Evolutionary conservation across 495 filamentous ascomycete species (phyloP).

Genomic region (Xylaria nigripes): DNA sequence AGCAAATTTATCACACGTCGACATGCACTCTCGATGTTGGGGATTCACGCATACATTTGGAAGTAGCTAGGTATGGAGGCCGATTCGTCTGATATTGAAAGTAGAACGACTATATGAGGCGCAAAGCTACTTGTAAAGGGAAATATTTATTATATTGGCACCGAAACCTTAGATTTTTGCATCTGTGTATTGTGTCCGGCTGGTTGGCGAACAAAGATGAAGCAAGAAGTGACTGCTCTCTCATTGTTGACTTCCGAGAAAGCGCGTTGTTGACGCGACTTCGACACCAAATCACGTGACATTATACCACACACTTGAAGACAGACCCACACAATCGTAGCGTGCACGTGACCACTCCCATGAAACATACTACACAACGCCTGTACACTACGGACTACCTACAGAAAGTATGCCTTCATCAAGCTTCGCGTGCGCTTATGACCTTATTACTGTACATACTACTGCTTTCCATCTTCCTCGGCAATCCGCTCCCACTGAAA

Average conservation of each 20-base stretch:
- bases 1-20: neutral
- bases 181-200: neutral
- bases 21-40: neutral
- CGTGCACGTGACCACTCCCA: neutral
- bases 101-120: neutral
- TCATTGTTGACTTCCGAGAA: constrained; percentile 24
- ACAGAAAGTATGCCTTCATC: too few relatives aligned
- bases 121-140: neutral
- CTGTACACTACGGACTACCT: too few relatives aligned
- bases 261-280: constrained; percentile 11
- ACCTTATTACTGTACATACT: too few relatives aligned
- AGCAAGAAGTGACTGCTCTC: constrained; percentile 4
- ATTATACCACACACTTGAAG: too few relatives aligned
- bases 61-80: neutral
- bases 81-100: neutral
- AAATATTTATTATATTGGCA: neutral
- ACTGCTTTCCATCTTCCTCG: too few relatives aligned
- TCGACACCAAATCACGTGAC: constrained; percentile 26
- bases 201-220: neutral
- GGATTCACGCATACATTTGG: constrained; percentile 1
- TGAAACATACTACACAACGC: too few relatives aligned
- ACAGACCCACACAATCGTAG: too few relatives aligned
- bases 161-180: neutral
- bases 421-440: too few relatives aligned
- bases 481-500: too few relatives aligned